A percentile compares a stretch with the other conserved stretches of the same genome.
phyloP scores from a whole-genome alignment of 2,329 filamentous ascomycete species.

The Penicillium nordicum region DNA sequence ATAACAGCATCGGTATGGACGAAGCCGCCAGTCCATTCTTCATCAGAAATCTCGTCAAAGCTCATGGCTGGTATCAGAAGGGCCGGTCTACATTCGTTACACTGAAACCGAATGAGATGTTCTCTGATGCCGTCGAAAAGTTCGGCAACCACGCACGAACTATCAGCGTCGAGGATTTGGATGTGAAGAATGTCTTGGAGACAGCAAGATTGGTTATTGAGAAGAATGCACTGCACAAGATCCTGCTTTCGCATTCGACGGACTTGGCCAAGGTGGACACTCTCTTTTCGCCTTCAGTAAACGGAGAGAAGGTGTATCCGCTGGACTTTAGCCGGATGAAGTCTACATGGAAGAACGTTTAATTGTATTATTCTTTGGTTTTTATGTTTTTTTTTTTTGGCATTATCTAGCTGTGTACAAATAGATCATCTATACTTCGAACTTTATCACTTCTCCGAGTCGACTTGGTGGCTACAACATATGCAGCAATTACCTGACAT shows the following conservation, averaged over 20 bases:
- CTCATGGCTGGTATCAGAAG: slow-evolving; percentile 66
- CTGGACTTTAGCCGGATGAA: not conserved
- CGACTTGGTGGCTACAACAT: not conserved
- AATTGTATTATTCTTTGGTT: not conserved
- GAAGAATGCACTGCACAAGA: slow-evolving; percentile 69
- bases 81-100: slow-evolving; percentile 77
- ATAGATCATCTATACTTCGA: slow-evolving; percentile 7
- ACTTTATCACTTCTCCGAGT: not conserved
- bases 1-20: slow-evolving; percentile 69
- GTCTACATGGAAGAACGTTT: not conserved
- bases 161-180: slow-evolving; percentile 71
- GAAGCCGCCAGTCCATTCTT: slow-evolving; percentile 53
- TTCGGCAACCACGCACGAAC: slow-evolving; percentile 66
- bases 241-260: slow-evolving; percentile 64
- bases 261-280: slow-evolving; percentile 33
- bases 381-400: not conserved
- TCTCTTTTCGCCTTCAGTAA: slow-evolving; percentile 3
- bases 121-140: slow-evolving; percentile 65
- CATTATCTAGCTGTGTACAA: slow-evolving; percentile 12
- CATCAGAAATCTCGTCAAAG: slow-evolving; percentile 64
- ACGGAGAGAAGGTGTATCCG: slow-evolving; percentile 1
- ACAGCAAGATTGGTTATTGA: slow-evolving; percentile 83
- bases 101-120: slow-evolving; percentile 54
- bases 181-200: slow-evolving; percentile 92
- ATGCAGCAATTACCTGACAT: not conserved